A percentile compares a stretch with the other conserved stretches of the same genome.
Evolutionary conservation across 495 filamentous ascomycete genomes (phyloP).

Genomic region (Bacidia gigantensis): DNA sequence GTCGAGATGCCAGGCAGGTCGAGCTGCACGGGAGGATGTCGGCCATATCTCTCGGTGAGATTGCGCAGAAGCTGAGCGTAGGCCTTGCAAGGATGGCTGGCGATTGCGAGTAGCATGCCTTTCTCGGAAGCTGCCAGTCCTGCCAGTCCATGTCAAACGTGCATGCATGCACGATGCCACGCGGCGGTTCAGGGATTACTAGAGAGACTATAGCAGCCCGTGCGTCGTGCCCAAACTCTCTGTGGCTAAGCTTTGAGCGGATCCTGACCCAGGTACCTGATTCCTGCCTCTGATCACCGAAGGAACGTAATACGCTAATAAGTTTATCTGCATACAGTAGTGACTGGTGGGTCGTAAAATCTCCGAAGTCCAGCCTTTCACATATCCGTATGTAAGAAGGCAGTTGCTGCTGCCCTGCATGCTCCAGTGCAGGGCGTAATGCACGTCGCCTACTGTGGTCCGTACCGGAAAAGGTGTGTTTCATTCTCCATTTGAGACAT

Average conservation of each 20-base stretch:
- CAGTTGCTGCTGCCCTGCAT: neutral
- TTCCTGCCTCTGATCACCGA: neutral
- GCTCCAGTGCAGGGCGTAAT: neutral
- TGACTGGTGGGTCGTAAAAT: neutral
- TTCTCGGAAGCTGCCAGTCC: neutral
- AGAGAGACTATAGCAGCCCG: neutral
- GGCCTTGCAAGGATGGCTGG: neutral
- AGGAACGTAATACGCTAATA: no score
- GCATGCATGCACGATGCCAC: neutral
- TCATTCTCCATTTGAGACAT: no score
- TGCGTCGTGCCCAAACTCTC: neutral
- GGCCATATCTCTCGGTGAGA: no score
- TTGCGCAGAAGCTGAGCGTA: no score
- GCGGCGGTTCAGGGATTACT: neutral
- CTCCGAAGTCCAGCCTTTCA: neutral
- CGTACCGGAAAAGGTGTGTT: neutral
- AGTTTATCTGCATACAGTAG: neutral
- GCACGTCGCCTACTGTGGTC: neutral
- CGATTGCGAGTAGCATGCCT: neutral
- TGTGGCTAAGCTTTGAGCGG: neutral
- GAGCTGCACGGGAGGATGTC: no score
- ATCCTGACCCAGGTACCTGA: neutral
- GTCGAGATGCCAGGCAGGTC: no score
- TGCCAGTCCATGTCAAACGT: neutral
- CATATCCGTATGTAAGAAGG: neutral